Evolutionary conservation across 192 early-diverging fungal species (phyloP).

Genomic region (Entomortierella parvispora): DNA sequence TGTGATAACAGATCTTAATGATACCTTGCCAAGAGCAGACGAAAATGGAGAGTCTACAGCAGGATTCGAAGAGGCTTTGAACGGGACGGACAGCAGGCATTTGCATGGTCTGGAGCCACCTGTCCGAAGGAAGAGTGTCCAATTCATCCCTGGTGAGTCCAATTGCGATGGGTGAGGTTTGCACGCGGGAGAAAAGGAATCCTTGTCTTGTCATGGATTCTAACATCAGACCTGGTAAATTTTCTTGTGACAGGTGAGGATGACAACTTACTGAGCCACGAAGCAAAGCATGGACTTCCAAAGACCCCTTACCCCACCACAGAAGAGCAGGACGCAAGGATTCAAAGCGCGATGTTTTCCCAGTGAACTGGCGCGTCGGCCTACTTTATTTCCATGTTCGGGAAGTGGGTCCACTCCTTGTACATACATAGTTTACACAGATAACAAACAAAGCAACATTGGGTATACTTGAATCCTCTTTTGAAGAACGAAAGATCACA

Average conservation of each 20-base stretch:
- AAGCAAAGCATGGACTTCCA: constrained; percentile 26
- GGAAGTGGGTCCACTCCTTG: too few species aligned
- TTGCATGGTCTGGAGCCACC: not conserved
- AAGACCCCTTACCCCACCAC: constrained; percentile 47
- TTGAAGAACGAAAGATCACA: too few species aligned
- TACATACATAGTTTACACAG: too few species aligned
- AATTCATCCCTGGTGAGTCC: constrained; percentile 29
- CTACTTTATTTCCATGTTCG: too few species aligned
- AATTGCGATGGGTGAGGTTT: not conserved
- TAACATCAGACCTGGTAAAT: not conserved
- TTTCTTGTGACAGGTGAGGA: constrained; percentile 11
- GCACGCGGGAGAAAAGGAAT: too few species aligned
- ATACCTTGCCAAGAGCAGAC: not conserved
- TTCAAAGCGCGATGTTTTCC: constrained; percentile 9
- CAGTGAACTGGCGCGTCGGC: not conserved
- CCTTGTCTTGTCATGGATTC: not conserved
- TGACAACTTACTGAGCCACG: constrained; percentile 23
- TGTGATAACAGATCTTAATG: too few species aligned
- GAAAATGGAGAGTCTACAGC: constrained; percentile 10
- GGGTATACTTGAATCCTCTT: not conserved
- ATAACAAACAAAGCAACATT: not conserved
- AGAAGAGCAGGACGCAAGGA: constrained; percentile 8
- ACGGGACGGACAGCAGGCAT: too few species aligned
- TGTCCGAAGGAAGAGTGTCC: constrained; percentile 29
- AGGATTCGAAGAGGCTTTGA: constrained; percentile 16